A percentile compares a stretch with the other conserved stretches of the same genome.
Evolutionary conservation across 805 yeast species (phyloP).

Genomic region (Henningerozyma blattae): DNA sequence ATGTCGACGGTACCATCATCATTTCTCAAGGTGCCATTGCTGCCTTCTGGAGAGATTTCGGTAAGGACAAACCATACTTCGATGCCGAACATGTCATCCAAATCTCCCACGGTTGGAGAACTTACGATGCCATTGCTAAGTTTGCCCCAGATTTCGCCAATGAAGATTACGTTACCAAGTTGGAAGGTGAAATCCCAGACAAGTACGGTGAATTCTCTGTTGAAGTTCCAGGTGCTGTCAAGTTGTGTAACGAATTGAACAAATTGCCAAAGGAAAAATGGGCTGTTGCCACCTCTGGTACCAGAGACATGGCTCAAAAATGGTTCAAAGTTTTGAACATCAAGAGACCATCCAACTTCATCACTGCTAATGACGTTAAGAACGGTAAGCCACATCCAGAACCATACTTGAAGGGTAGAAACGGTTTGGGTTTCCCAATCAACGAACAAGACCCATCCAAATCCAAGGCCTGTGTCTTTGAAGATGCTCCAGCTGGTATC

Average conservation of each 20-base stretch:
- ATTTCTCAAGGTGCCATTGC: constrained; percentile 76
- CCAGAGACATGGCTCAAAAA: constrained; percentile 60
- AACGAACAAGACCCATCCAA: constrained; percentile 25
- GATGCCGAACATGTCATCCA: constrained; percentile 60
- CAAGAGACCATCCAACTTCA: constrained; percentile 59
- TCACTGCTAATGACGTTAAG: constrained; percentile 70
- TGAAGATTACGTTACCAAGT: constrained; percentile 47
- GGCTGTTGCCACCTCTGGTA: constrained; percentile 85
- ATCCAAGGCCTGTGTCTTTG: constrained; percentile 53
- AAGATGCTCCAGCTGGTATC: constrained; percentile 85
- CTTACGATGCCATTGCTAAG: constrained; percentile 62
- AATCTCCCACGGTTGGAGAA: constrained; percentile 74
- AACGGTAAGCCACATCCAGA: constrained; percentile 81
- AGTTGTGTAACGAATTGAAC: constrained; percentile 45
- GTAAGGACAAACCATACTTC: constrained; percentile 53
- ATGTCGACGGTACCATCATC: constrained; percentile 80
- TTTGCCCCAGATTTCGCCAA: constrained; percentile 67
- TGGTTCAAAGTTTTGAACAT: constrained; percentile 62
- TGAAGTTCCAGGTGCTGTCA: constrained; percentile 67
- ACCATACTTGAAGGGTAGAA: constrained; percentile 55
- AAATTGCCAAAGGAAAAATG: constrained; percentile 47
- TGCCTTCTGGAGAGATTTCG: constrained; percentile 70
- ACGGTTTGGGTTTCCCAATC: constrained; percentile 27
- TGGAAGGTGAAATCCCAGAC: constrained; percentile 61
- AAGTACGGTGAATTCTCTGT: constrained; percentile 61